Percentiles rank a stretch among this genome's conserved stretches.
phyloP scores from a whole-genome alignment of 192 early-diverging fungal genomes.

The Coemansia sp. region DNA sequence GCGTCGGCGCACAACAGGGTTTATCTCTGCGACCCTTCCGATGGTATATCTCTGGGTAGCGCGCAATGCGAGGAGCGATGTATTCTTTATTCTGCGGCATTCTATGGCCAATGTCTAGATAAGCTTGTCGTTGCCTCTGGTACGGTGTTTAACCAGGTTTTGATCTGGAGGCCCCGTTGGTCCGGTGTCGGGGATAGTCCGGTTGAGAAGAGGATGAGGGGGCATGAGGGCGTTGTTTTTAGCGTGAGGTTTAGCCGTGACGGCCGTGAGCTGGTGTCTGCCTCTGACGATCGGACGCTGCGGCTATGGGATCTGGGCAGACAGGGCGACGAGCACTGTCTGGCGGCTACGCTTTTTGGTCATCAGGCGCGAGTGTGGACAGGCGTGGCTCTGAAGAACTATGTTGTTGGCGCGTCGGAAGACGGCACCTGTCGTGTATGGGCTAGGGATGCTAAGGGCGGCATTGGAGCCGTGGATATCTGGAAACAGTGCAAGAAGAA shows the following conservation, averaged over 20 bases:
- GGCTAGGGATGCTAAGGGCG: conserved; percentile 16
- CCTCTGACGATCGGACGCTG: conserved; percentile 82
- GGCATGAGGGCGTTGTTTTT: conserved; percentile 70
- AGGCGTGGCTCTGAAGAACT: conserved; percentile 58
- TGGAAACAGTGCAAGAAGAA: conserved; percentile 67
- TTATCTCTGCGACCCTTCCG: conserved; percentile 51
- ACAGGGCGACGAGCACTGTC: not conserved
- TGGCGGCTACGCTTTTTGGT: conserved; percentile 56
- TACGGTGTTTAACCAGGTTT: conserved; percentile 80
- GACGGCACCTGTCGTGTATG: conserved; percentile 81
- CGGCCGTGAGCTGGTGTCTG: conserved; percentile 59
- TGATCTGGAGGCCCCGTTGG: conserved; percentile 57
- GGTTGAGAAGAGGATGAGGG: conserved; percentile 2
- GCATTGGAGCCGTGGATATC: not conserved
- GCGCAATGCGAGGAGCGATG: conserved; percentile 6
- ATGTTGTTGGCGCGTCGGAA: conserved; percentile 69
- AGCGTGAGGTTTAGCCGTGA: conserved; percentile 65
- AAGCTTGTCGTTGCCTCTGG: conserved; percentile 64
- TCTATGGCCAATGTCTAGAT: conserved; percentile 57
- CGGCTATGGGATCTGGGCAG: conserved; percentile 58
- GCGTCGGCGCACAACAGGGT: conserved; percentile 77
- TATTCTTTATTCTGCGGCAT: conserved; percentile 68
- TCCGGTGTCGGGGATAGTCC: not conserved
- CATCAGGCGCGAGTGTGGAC: conserved; percentile 81
- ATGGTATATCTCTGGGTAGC: not conserved